A percentile compares a stretch with the other conserved stretches of the same genome.
Conservation (phyloP, 352 stramenopile genomes). For the Phytophthora chlamydospora region DNA sequence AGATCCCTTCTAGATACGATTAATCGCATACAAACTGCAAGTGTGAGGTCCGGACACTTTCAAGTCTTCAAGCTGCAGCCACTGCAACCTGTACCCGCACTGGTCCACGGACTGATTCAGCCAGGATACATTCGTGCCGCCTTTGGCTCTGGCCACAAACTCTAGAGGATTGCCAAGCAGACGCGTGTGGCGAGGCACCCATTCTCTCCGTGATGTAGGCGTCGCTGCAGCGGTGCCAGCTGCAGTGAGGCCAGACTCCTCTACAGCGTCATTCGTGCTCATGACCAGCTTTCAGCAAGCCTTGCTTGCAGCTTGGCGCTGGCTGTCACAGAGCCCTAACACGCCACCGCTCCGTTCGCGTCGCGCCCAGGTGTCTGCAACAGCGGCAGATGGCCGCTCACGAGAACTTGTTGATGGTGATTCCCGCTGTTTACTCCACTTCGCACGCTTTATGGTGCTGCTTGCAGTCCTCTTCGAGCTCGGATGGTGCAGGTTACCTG, state of each 20-base stretch:
- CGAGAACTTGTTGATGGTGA: constrained; percentile 11
- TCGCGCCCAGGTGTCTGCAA: constrained; percentile 20
- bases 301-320: not conserved
- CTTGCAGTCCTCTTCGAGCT: constrained; percentile 3
- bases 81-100: constrained; percentile 10
- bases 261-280: constrained; percentile 3
- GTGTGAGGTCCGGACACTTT: not conserved
- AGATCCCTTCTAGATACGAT: too few relatives aligned
- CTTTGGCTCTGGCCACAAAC: constrained; percentile 2
- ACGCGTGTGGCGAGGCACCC: constrained; percentile 2
- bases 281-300: too few relatives aligned
- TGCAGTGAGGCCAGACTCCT: not conserved
- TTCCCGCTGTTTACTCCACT: constrained; percentile 25
- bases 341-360: constrained; percentile 10
- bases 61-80: constrained; percentile 16
- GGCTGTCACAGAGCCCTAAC: constrained; percentile 17
- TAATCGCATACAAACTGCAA: not conserved
- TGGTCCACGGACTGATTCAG: constrained; percentile 10
- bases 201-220: constrained; percentile 3
- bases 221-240: not conserved
- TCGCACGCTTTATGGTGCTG: constrained; percentile 1
- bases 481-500: not conserved
- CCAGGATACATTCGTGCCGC: constrained; percentile 12
- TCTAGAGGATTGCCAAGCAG: constrained; percentile 3
- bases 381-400: constrained; percentile 20